phyloP scores from a whole-genome alignment of 225 moss, liverwort and hornwort genomes.

The Asterella californica region DNA sequence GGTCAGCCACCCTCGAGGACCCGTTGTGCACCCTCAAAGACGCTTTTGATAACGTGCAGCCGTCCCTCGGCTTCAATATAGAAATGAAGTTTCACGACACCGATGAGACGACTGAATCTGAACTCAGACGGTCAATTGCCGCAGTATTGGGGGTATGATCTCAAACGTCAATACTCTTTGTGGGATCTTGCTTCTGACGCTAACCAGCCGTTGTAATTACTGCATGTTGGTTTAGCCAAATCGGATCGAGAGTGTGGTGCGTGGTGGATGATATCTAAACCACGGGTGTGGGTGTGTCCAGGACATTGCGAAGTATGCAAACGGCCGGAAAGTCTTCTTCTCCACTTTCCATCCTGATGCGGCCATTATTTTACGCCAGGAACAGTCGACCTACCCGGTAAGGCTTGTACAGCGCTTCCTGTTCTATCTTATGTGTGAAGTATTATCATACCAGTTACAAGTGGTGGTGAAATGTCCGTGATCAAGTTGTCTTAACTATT shows the following conservation, averaged over 20 bases:
- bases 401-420: not conserved
- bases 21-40: constrained; percentile 67
- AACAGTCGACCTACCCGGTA: constrained; percentile 55
- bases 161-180: not conserved
- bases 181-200: not conserved
- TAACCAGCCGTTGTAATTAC: not conserved
- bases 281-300: constrained; percentile 41
- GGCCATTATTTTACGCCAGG: constrained; percentile 53
- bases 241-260: constrained; percentile 27
- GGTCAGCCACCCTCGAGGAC: constrained; percentile 68
- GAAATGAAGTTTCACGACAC: constrained; percentile 74
- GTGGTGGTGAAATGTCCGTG: no score
- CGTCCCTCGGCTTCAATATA: constrained; percentile 70
- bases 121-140: constrained; percentile 54
- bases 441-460: not conserved
- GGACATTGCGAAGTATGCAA: constrained; percentile 47
- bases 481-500: no score
- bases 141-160: constrained; percentile 47
- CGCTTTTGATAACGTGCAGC: constrained; percentile 53
- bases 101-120: constrained; percentile 39
- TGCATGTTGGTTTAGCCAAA: not conserved
- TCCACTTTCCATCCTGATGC: constrained; percentile 83
- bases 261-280: constrained; percentile 17
- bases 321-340: constrained; percentile 61
- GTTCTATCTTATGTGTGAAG: not conserved